These are phyloP conservation scores for Fragaria iinumae DNA, from an alignment of 306 rosid species.

Conservation along the genomic window DNA sequence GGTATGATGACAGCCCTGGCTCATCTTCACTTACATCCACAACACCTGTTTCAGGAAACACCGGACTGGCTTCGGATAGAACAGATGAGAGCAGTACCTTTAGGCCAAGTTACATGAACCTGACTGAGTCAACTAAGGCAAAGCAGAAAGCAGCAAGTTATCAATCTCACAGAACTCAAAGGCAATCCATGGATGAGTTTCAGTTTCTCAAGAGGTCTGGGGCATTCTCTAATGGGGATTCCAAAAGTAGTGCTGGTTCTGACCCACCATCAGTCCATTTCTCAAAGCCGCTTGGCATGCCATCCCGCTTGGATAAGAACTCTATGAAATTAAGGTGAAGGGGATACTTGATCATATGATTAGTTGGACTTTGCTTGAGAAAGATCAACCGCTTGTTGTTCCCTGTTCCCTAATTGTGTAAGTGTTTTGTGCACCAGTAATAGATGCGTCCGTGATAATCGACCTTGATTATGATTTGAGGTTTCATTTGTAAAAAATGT, in stretches of 20 bases:
- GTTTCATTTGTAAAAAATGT: slow-evolving; percentile 32
- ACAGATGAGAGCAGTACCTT: slow-evolving; percentile 55
- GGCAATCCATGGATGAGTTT: slow-evolving; percentile 96
- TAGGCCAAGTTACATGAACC: slow-evolving; percentile 82
- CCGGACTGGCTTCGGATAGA: slow-evolving; percentile 56
- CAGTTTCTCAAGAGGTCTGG: slow-evolving; percentile 67
- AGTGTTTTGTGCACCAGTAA: slow-evolving; percentile 10
- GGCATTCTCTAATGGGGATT: slow-evolving; percentile 63
- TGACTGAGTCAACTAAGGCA: slow-evolving; percentile 80
- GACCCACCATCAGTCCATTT: slow-evolving; percentile 58
- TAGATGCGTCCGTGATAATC: not conserved
- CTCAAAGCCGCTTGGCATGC: slow-evolving; percentile 56
- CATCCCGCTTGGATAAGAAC: slow-evolving; percentile 53
- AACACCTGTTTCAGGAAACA: slow-evolving; percentile 76
- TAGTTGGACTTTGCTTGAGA: slow-evolving; percentile 32
- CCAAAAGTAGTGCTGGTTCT: slow-evolving; percentile 75
- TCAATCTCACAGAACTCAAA: slow-evolving; percentile 54
- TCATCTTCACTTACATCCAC: slow-evolving; percentile 84
- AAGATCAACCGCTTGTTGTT: slow-evolving; percentile 77
- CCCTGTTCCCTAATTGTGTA: slow-evolving; percentile 31
- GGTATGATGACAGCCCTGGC: slow-evolving; percentile 83
- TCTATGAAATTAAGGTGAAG: slow-evolving; percentile 40
- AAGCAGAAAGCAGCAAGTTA: slow-evolving; percentile 48
- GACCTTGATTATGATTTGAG: slow-evolving; percentile 10
- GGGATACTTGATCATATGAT: slow-evolving; percentile 6